Evolutionary conservation across 108 stramenopile genomes (phyloP).

Genomic region (Cyclotella choctawhatcheeana): DNA sequence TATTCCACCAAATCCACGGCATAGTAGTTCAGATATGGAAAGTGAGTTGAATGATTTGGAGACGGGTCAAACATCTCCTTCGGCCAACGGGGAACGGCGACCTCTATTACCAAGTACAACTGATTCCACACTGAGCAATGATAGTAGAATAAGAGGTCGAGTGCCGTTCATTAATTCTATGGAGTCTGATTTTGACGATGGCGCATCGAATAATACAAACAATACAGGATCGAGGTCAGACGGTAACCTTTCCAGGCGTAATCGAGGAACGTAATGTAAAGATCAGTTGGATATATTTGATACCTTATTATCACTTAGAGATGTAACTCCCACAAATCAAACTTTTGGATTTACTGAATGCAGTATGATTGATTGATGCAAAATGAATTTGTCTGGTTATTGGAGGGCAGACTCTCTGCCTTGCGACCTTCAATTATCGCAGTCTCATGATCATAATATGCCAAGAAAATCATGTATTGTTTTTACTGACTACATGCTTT

Average conservation of each 20-base stretch:
- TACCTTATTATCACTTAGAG: too few species aligned
- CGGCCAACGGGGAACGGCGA: slow-evolving; percentile 9
- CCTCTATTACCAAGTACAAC: slow-evolving; percentile 21
- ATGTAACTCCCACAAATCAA: too few species aligned
- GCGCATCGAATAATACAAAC: slow-evolving; percentile 9
- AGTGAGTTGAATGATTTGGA: slow-evolving; percentile 25
- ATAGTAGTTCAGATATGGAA: slow-evolving; percentile 9
- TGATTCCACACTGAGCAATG: slow-evolving; percentile 30
- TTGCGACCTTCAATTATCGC: too few species aligned
- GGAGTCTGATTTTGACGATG: slow-evolving; percentile 38
- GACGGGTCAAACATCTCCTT: slow-evolving; percentile 12
- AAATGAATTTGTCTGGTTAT: too few species aligned
- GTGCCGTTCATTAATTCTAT: slow-evolving; percentile 43
- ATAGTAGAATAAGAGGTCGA: slow-evolving; percentile 46
- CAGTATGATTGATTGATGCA: too few species aligned
- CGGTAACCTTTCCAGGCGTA: slow-evolving; percentile 21
- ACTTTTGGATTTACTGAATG: too few species aligned
- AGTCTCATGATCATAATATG: too few species aligned
- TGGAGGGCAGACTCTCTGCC: too few species aligned
- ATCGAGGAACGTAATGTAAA: slow-evolving; percentile 8
- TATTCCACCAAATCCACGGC: neutral
- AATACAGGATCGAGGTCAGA: slow-evolving; percentile 28
- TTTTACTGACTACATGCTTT: neutral
- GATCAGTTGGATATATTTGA: neutral
- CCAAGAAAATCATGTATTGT: too few species aligned